Conservation (phyloP, 768 basidiomycete genomes). For the Brasilioporus rufonigricans region DNA sequence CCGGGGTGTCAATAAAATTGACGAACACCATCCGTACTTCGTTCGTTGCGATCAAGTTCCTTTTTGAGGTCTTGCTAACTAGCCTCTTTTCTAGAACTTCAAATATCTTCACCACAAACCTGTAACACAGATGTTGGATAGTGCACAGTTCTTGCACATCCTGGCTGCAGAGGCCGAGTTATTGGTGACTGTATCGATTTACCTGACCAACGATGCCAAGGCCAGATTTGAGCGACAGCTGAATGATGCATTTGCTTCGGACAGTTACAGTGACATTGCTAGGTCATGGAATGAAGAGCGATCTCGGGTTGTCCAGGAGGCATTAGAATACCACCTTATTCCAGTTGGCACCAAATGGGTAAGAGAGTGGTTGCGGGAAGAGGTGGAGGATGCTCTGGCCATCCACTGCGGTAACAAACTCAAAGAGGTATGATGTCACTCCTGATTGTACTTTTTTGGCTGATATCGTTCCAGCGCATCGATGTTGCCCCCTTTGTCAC, state of each 20-base stretch:
- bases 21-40: slow-evolving; percentile 69
- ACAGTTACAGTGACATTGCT: slow-evolving; percentile 80
- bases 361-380: slow-evolving; percentile 83
- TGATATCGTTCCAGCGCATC: slow-evolving; percentile 55
- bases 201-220: slow-evolving; percentile 59
- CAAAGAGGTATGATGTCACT: slow-evolving; percentile 54
- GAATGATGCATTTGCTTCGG: slow-evolving; percentile 79
- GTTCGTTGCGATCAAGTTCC: slow-evolving; percentile 40
- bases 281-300: slow-evolving; percentile 91
- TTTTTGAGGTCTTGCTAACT: slow-evolving; percentile 4
- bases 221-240: slow-evolving; percentile 71
- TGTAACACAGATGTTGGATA: slow-evolving; percentile 62
- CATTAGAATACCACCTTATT: slow-evolving; percentile 77
- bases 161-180: slow-evolving; percentile 88
- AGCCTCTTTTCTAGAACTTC: slow-evolving; percentile 62
- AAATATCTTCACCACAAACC: slow-evolving; percentile 89
- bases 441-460: neutral
- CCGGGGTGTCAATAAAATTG: slow-evolving; percentile 74
- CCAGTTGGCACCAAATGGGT: slow-evolving; percentile 87
- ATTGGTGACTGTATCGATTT: slow-evolving; percentile 74
- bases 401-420: slow-evolving; percentile 64
- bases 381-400: slow-evolving; percentile 84
- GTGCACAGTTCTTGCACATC: slow-evolving; percentile 86
- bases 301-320: slow-evolving; percentile 71
- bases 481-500: slow-evolving; percentile 76